phyloP scores from a whole-genome alignment of 192 early-diverging fungal species.

The Borealophlyctis nickersoniae region DNA sequence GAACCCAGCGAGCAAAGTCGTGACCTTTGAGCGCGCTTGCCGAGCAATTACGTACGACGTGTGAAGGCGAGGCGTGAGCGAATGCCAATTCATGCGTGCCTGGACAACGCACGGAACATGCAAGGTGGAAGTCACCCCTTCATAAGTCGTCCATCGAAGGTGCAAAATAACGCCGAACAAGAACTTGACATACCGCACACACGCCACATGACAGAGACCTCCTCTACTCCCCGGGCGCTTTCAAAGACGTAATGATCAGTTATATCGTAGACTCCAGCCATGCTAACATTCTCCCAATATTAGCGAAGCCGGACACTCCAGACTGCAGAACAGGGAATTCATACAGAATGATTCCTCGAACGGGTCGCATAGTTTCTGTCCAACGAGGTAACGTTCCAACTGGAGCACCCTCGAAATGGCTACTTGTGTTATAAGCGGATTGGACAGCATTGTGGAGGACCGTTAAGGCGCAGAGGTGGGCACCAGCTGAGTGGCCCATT shows the following conservation, averaged over 20 bases:
- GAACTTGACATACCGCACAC: constrained; percentile 25
- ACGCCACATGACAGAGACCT: constrained; percentile 38
- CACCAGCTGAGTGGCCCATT: constrained; percentile 44
- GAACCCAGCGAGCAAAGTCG: constrained; percentile 8
- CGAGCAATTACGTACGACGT: constrained; percentile 6
- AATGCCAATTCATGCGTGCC: constrained; percentile 3
- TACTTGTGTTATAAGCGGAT: constrained; percentile 3
- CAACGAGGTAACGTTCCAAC: constrained; percentile 4
- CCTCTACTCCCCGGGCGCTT: constrained; percentile 34
- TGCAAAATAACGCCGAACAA: background rate
- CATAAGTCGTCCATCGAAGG: background rate
- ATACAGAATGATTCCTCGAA: constrained; percentile 25
- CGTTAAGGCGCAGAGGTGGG: constrained; percentile 34
- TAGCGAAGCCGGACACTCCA: no score
- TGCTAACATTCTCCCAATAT: no score
- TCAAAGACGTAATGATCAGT: constrained; percentile 35
- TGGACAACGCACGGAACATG: constrained; percentile 2
- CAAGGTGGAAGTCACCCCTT: no score
- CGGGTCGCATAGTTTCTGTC: background rate
- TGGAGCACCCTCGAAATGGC: no score
- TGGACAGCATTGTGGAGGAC: constrained; percentile 28
- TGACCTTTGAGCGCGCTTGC: background rate
- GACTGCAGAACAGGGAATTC: background rate
- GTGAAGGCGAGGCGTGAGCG: background rate
- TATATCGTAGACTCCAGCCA: constrained; percentile 43